phyloP scores from a whole-genome alignment of 2,329 filamentous ascomycete genomes.

The Bipolaris victoriae region DNA sequence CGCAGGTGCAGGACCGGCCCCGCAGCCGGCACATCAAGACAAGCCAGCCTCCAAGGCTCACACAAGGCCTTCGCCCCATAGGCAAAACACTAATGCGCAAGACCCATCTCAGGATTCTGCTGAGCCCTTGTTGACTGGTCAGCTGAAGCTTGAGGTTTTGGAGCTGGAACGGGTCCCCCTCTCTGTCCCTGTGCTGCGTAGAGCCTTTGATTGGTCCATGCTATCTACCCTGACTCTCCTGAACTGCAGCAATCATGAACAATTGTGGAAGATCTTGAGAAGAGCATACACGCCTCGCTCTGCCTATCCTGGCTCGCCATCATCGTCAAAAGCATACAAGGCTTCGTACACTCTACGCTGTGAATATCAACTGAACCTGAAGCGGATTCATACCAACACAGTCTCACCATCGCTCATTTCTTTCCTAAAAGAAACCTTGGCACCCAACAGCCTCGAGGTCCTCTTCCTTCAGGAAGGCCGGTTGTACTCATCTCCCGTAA shows the following conservation, averaged over 20 bases:
- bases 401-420: constrained; percentile 71
- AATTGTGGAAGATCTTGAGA: constrained; percentile 75
- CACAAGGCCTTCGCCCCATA: constrained; percentile 3
- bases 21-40: constrained; percentile 10
- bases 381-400: constrained; percentile 75
- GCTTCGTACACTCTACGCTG: constrained; percentile 48
- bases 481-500: constrained; percentile 62
- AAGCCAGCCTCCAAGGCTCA: constrained; percentile 9
- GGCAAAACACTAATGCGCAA: constrained; percentile 1
- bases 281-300: constrained; percentile 55
- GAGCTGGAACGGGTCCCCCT: constrained; percentile 77
- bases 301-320: constrained; percentile 43
- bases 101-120: constrained; percentile 7
- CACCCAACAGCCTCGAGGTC: constrained; percentile 79
- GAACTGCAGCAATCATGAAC: constrained; percentile 73
- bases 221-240: constrained; percentile 76
- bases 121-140: constrained; percentile 58
- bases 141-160: constrained; percentile 71
- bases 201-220: constrained; percentile 75
- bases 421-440: constrained; percentile 78
- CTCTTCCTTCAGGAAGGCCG: constrained; percentile 75
- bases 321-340: constrained; percentile 45
- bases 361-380: constrained; percentile 64
- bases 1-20: constrained; percentile 17
- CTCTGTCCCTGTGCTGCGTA: constrained; percentile 72